These are phyloP conservation scores for Solanum hybrid DNA, from an alignment of 305 asterid genomes.

Conservation along the genomic window DNA sequence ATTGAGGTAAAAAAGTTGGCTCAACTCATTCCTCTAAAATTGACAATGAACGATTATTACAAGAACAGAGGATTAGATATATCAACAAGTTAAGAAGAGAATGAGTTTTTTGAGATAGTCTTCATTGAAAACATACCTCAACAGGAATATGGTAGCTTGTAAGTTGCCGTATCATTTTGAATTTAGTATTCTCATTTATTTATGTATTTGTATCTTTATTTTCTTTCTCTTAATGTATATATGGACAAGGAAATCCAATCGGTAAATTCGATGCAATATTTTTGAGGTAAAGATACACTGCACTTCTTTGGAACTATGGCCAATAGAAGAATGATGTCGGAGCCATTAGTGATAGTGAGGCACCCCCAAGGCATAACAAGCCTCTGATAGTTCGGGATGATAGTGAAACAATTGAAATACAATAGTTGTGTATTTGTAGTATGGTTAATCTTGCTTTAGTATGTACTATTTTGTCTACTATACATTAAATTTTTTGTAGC, in stretches of 20 bases:
- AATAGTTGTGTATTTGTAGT: neutral
- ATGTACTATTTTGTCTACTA: neutral
- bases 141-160: neutral
- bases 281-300: neutral
- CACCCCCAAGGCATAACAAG: neutral
- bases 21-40: neutral
- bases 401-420: neutral
- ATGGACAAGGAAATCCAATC: neutral
- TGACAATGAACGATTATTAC: neutral
- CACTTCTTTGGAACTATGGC: neutral
- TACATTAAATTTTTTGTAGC: neutral
- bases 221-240: too few species aligned
- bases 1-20: neutral
- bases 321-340: neutral
- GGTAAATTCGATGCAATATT: neutral
- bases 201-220: too few species aligned
- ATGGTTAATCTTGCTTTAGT: neutral
- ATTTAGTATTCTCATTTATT: neutral
- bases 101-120: neutral
- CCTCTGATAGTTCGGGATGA: neutral
- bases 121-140: neutral
- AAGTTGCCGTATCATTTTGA: neutral
- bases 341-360: neutral
- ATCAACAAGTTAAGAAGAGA: neutral
- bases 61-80: neutral